Conservation (phyloP, 768 basidiomycete genomes). For the Chlorophyllum brunneum region DNA sequence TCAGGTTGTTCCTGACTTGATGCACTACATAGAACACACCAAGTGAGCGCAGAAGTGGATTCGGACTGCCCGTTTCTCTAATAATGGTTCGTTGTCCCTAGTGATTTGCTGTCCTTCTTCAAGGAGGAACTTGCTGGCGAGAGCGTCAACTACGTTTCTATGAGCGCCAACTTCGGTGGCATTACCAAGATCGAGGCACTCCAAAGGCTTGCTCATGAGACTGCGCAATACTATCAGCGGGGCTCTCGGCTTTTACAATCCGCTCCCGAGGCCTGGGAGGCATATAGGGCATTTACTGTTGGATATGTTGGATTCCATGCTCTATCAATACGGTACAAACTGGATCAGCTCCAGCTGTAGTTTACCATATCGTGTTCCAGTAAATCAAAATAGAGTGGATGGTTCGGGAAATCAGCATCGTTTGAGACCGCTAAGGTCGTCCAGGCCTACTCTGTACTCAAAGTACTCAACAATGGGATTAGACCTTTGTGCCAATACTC, state of each 20-base stretch:
- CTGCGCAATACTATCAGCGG: constrained; percentile 17
- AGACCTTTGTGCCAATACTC: too few species aligned
- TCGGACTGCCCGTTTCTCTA: not conserved
- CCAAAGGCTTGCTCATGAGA: too few species aligned
- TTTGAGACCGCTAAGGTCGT: too few species aligned
- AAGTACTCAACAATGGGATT: too few species aligned
- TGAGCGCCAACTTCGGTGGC: constrained; percentile 20
- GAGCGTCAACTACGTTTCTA: constrained; percentile 29
- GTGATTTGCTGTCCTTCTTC: too few species aligned
- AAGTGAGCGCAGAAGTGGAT: not conserved
- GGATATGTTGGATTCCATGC: not conserved
- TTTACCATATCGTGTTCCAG: too few species aligned
- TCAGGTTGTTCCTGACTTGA: constrained; percentile 7
- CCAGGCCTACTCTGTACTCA: too few species aligned
- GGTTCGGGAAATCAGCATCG: too few species aligned
- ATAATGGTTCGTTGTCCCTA: constrained; percentile 10
- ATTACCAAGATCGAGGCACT: too few species aligned
- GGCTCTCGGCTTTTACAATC: not conserved
- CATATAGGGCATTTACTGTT: not conserved
- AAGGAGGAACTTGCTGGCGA: constrained; percentile 34
- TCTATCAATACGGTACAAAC: not conserved
- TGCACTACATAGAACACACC: constrained; percentile 4
- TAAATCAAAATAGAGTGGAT: too few species aligned
- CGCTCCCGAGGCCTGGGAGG: not conserved
- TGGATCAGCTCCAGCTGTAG: not conserved